Conservation (phyloP, 2,329 filamentous ascomycete genomes). For the Epichloe gansuensis region DNA sequence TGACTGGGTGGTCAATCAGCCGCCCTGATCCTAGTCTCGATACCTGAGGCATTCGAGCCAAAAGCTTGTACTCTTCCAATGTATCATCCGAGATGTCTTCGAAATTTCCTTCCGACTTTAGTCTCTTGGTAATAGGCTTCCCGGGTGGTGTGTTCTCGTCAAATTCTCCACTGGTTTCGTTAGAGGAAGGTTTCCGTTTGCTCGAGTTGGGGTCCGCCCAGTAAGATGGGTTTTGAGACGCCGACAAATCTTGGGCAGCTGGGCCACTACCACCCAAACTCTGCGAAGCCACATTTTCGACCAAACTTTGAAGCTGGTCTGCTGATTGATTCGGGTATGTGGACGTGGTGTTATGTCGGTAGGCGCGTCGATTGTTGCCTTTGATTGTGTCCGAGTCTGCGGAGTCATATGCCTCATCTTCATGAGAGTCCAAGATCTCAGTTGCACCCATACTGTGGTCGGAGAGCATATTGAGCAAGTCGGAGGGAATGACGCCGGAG, state of each 20-base stretch:
- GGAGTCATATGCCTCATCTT: slow-evolving; percentile 31
- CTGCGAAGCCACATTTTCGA: slow-evolving; percentile 40
- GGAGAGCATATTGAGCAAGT: slow-evolving; percentile 35
- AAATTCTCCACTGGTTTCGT: slow-evolving; percentile 39
- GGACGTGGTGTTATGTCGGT: slow-evolving; percentile 20
- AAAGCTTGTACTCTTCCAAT: slow-evolving; percentile 31
- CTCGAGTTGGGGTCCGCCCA: slow-evolving; percentile 32
- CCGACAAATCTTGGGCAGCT: slow-evolving; percentile 6
- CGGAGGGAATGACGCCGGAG: slow-evolving; percentile 35
- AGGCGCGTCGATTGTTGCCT: slow-evolving; percentile 12
- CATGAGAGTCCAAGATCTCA: slow-evolving; percentile 32
- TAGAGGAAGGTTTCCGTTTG: slow-evolving; percentile 39
- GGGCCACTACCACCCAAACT: slow-evolving; percentile 38
- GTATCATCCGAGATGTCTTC: slow-evolving; percentile 22
- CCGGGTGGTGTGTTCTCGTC: slow-evolving; percentile 23
- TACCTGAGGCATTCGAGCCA: slow-evolving; percentile 37
- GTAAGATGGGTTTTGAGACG: slow-evolving; percentile 14
- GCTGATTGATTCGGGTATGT: slow-evolving; percentile 30
- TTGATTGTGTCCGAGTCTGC: slow-evolving; percentile 22
- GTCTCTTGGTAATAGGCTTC: slow-evolving; percentile 41
- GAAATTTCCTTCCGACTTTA: slow-evolving; percentile 36
- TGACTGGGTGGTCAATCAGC: slow-evolving; percentile 43
- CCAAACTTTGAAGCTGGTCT: slow-evolving; percentile 38
- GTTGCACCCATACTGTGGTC: slow-evolving; percentile 26
- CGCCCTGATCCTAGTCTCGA: slow-evolving; percentile 36